These are phyloP conservation scores for Suhomyces ambrosiae DNA, from an alignment of 1,139 yeast genomes.

Conservation along the genomic window DNA sequence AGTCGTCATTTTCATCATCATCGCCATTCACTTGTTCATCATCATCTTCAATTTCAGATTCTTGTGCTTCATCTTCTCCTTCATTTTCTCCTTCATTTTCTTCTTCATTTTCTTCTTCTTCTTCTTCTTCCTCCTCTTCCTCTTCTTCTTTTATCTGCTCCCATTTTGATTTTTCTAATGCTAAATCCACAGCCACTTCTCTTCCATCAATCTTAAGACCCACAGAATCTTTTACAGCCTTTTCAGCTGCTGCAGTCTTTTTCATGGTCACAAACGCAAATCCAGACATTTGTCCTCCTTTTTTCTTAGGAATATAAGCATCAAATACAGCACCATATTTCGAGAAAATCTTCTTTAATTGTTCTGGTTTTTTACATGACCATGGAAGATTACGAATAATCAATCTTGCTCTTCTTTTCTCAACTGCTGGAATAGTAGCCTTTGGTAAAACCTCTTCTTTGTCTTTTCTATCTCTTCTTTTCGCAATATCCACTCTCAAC, in stretches of 20 bases:
- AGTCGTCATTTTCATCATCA: slow-evolving; percentile 28
- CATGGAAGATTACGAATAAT: slow-evolving; percentile 93
- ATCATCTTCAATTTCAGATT: slow-evolving; percentile 33
- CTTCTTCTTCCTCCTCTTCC: slow-evolving; percentile 34
- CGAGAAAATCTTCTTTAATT: slow-evolving; percentile 67
- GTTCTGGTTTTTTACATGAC: slow-evolving; percentile 82
- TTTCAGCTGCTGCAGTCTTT: slow-evolving; percentile 73
- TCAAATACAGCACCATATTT: slow-evolving; percentile 87
- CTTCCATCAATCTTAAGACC: slow-evolving; percentile 87
- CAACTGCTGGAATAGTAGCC: slow-evolving; percentile 39
- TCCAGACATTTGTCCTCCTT: slow-evolving; percentile 89
- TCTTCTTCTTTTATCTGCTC: slow-evolving; percentile 41
- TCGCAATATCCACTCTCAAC: slow-evolving; percentile 83
- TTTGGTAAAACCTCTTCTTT: slow-evolving; percentile 22
- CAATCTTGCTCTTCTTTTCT: slow-evolving; percentile 77
- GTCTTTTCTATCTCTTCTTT: slow-evolving; percentile 81
- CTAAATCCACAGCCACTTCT: slow-evolving; percentile 92
- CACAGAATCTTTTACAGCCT: slow-evolving; percentile 71
- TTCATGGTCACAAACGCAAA: slow-evolving; percentile 95
- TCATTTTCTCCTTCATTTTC: slow-evolving; percentile 28
- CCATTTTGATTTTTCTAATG: slow-evolving; percentile 88
- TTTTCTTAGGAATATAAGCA: slow-evolving; percentile 85
- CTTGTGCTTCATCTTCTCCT: slow-evolving; percentile 28
- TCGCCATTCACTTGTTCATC: slow-evolving; percentile 39
- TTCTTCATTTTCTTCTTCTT: slow-evolving; percentile 27